Base-by-base conservation (phyloP, 192 early-diverging fungal genomes). In the Backusella psychrophila region DNA sequence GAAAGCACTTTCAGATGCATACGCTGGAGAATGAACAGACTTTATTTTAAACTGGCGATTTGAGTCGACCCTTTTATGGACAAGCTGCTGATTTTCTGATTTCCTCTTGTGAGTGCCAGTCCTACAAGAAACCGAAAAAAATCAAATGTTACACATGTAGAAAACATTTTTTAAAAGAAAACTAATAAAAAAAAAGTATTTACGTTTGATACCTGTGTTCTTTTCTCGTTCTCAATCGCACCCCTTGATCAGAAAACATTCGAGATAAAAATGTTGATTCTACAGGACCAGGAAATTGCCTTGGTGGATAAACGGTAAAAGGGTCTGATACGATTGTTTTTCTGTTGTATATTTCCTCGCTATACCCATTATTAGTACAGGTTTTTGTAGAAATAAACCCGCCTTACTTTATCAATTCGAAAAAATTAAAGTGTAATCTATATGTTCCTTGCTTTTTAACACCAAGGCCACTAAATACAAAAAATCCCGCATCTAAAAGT, bases 231-330 rank as follows among this genome's bases (percentile, higher is more conserved):
- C 96, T 89, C 71, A 98, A 96, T 75, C 95, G 93, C 29, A 98
- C 89, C 7, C 96, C 96, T 75, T 98, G 96, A 77, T 98, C 95
- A 15, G 96, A 95, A 88, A 98, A 97, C 6, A 91, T 89, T 73
- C 93, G 88, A 9, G 95, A 94, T 63, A 98, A 83, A 69, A 89
- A 91, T 0, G 96, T 98, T 8, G 94, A 93, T 80, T 95, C 94
- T 34, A 93, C 91, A 91, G 94, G 94, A 19, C 96, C 96, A 15
- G 96, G 96, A 75, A 96, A 97, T 74, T 91, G 91, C 81, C 96
- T 97, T 72, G 95, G 92, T 19, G 94, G 91, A 76, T 93, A 94
- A 1, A 95, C 93, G 12, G 87, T 93, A 81, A 95, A 93, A 29
- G 87, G 74, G 29, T 93, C 88, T 1, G 94, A 95, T 26, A 87